Evolutionary conservation across 73 alveolate genomes (phyloP).

Genomic region (Stentor roeselii): DNA sequence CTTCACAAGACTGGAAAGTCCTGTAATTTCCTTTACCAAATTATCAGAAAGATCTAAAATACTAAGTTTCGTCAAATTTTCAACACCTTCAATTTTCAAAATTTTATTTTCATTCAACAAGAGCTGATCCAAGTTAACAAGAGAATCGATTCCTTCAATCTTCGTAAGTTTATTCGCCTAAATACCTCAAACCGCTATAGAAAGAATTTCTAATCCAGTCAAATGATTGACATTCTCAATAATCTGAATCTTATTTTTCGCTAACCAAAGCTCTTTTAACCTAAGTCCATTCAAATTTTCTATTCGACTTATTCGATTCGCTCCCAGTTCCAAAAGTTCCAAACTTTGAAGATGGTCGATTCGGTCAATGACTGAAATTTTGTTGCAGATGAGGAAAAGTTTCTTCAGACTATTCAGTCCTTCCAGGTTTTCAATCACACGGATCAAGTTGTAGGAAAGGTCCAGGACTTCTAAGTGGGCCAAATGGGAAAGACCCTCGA

Average conservation of each 20-base stretch:
- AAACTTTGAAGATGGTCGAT: slow-evolving; percentile 45
- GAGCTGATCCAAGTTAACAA: slow-evolving; percentile 70
- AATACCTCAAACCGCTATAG: slow-evolving; percentile 51
- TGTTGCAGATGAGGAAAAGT: slow-evolving; percentile 82
- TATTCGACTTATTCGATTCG: slow-evolving; percentile 41
- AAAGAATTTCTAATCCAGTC: slow-evolving; percentile 74
- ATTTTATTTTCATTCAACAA: slow-evolving; percentile 91
- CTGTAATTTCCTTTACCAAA: slow-evolving; percentile 80
- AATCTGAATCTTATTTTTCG: slow-evolving; percentile 54
- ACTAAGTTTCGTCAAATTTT: slow-evolving; percentile 59
- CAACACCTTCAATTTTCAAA: slow-evolving; percentile 72
- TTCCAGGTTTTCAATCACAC: slow-evolving; percentile 69
- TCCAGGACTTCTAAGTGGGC: slow-evolving; percentile 66
- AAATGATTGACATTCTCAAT: slow-evolving; percentile 80
- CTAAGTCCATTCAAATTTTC: background rate
- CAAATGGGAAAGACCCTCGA: slow-evolving; percentile 64
- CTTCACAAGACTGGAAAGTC: slow-evolving; percentile 33
- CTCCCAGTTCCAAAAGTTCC: slow-evolving; percentile 91
- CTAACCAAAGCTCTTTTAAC: slow-evolving; percentile 27
- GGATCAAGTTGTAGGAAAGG: slow-evolving; percentile 85
- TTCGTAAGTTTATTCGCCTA: slow-evolving; percentile 70
- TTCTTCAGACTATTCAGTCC: slow-evolving; percentile 69
- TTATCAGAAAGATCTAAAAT: slow-evolving; percentile 91
- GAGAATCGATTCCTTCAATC: slow-evolving; percentile 60
- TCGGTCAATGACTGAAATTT: slow-evolving; percentile 52